Conservation (phyloP, 2,329 filamentous ascomycete genomes). For the Akanthomyces muscarius region DNA sequence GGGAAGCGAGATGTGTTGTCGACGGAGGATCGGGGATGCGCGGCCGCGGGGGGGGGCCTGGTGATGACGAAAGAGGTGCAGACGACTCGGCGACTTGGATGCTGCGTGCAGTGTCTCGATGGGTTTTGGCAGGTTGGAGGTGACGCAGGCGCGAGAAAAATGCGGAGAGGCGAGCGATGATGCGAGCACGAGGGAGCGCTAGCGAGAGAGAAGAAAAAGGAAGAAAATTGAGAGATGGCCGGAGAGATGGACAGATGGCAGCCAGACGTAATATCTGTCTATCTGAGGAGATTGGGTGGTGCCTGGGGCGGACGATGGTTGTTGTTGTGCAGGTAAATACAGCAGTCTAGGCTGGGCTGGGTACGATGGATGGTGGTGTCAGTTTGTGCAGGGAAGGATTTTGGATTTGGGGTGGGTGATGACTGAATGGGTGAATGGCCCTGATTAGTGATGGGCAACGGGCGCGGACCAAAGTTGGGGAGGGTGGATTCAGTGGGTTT, state of each 20-base stretch:
- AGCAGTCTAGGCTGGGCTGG: neutral
- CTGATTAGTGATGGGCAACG: neutral
- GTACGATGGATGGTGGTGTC: neutral
- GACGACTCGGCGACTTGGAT: neutral
- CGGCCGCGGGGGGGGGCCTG: neutral
- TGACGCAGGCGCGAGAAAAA: slow-evolving; percentile 5
- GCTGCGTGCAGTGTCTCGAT: slow-evolving; percentile 5
- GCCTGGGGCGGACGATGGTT: neutral
- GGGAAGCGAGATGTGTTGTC: slow-evolving; percentile 2
- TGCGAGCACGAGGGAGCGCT: neutral
- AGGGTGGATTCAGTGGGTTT: neutral
- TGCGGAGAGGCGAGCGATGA: neutral
- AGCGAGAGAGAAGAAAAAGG: neutral
- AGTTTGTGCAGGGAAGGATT: neutral
- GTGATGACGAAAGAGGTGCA: slow-evolving; percentile 12
- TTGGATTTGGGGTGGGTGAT: neutral
- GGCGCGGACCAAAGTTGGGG: neutral
- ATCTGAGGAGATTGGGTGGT: neutral
- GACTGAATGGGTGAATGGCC: neutral
- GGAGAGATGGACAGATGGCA: neutral
- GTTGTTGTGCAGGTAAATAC: neutral
- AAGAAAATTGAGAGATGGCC: neutral
- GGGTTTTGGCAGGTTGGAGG: neutral
- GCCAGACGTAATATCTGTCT: neutral
- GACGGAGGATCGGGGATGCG: slow-evolving; percentile 6